These are phyloP conservation scores for Schwanniomyces polymorphus DNA, from an alignment of 805 yeast genomes.

Conservation along the genomic window DNA sequence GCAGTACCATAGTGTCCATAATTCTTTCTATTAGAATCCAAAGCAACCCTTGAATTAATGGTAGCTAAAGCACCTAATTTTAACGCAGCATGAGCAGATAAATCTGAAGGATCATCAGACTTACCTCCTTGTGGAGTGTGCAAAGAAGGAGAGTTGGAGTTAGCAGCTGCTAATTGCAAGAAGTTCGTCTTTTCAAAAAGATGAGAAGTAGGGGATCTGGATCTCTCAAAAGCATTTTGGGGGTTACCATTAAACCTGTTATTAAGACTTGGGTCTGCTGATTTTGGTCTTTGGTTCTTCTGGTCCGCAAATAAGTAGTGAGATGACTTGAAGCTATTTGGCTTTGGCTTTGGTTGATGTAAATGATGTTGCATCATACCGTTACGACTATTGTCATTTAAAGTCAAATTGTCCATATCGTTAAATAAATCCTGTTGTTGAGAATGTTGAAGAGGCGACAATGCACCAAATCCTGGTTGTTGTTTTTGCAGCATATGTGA, in stretches of 20 bases:
- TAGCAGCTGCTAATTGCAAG: conserved; percentile 34
- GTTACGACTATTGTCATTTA: conserved; percentile 8
- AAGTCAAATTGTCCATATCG: conserved; percentile 16
- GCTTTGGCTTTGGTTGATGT: conserved; percentile 43
- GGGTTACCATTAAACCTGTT: conserved; percentile 8
- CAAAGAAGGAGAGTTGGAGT: conserved; percentile 17
- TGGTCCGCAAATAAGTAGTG: conserved; percentile 17
- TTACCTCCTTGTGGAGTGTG: conserved; percentile 11
- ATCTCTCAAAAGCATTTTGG: conserved; percentile 25
- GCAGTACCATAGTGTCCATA: conserved; percentile 9
- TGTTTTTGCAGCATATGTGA: conserved; percentile 2
- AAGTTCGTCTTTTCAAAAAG: conserved; percentile 45
- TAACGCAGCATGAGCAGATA: conserved; percentile 42
- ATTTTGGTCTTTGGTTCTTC: conserved; percentile 37
- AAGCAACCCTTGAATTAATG: conserved; percentile 54
- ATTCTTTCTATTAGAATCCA: conserved; percentile 40
- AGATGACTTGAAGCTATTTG: conserved; percentile 23
- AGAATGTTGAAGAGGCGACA: conserved; percentile 10
- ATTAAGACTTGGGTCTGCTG: conserved; percentile 45
- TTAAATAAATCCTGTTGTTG: conserved; percentile 11
- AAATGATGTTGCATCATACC: conserved; percentile 10
- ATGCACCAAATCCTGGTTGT: conserved; percentile 1
- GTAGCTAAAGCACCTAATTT: conserved; percentile 69
- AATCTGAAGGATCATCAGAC: conserved; percentile 23
- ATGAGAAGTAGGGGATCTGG: conserved; percentile 42